Evolutionary conservation across 2,329 filamentous ascomycete genomes (phyloP).

Genomic region (Ophiocordyceps camponoti-leonardi): DNA sequence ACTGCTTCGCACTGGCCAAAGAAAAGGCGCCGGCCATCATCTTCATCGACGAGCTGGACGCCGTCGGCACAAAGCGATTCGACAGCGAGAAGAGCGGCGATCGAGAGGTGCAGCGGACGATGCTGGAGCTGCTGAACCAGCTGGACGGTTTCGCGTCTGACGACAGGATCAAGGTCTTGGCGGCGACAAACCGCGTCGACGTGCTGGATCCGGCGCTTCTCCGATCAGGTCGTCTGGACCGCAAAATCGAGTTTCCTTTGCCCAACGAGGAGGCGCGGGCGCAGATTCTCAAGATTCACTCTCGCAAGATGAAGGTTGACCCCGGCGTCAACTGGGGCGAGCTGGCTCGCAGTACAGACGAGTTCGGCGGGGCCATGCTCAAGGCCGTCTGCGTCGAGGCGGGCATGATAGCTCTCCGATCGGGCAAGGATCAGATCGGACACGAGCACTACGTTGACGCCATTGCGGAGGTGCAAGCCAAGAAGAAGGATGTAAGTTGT

Average conservation of each 20-base stretch:
- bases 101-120: constrained; percentile 93
- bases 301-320: constrained; percentile 94
- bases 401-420: constrained; percentile 93
- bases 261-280: constrained; percentile 95
- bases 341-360: constrained; percentile 87
- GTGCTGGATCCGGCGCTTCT: constrained; percentile 84
- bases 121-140: constrained; percentile 97
- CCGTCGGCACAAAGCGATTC: constrained; percentile 97
- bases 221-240: constrained; percentile 78
- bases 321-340: constrained; percentile 90
- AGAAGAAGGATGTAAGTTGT: constrained; percentile 72
- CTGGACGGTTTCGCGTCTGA: constrained; percentile 95
- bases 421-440: constrained; percentile 88
- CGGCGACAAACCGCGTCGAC: constrained; percentile 87
- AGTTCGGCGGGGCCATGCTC: constrained; percentile 93
- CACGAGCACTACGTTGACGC: constrained; percentile 99
- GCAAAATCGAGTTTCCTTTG: constrained; percentile 96
- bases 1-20: constrained; percentile 94
- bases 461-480: constrained; percentile 83
- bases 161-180: constrained; percentile 90
- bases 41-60: constrained; percentile 97
- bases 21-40: constrained; percentile 98
- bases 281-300: constrained; percentile 95
- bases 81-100: constrained; percentile 97
- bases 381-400: constrained; percentile 98